Conservation (phyloP, 1,284 basidiomycete species). For the Pseudozyma tsukubaensis region DNA sequence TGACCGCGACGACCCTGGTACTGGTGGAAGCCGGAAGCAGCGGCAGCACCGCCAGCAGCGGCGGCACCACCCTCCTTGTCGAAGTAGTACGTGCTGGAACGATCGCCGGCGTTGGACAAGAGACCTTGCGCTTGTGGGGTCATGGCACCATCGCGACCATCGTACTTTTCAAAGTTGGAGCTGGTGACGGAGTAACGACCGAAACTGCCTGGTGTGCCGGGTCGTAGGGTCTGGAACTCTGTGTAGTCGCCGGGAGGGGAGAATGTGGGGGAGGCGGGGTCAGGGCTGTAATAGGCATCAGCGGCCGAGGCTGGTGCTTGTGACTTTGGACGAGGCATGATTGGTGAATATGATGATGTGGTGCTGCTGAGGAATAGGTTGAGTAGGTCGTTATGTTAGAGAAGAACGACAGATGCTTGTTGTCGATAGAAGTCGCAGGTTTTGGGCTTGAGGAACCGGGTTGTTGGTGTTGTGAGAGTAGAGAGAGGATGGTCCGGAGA, state of each 20-base stretch:
- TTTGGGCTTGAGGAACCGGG: background rate
- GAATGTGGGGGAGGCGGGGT: conserved; percentile 46
- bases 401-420: background rate
- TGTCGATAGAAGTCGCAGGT: background rate
- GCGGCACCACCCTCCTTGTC: conserved; percentile 47
- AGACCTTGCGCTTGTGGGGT: conserved; percentile 36
- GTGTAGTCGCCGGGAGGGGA: conserved; percentile 45
- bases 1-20: conserved; percentile 41
- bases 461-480: background rate
- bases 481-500: background rate
- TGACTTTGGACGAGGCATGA: conserved; percentile 26
- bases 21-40: conserved; percentile 9
- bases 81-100: conserved; percentile 51
- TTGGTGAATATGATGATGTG: conserved; percentile 2
- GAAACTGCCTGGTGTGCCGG: conserved; percentile 32
- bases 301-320: conserved; percentile 16
- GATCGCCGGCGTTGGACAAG: conserved; percentile 12
- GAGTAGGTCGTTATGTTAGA: no score
- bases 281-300: conserved; percentile 33
- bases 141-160: conserved; percentile 16
- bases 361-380: background rate
- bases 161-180: conserved; percentile 38
- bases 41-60: conserved; percentile 19
- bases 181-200: conserved; percentile 37
- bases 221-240: conserved; percentile 45